Evolutionary conservation across 306 rosid genomes (phyloP).

Genomic region (Sicyos baderoa): DNA sequence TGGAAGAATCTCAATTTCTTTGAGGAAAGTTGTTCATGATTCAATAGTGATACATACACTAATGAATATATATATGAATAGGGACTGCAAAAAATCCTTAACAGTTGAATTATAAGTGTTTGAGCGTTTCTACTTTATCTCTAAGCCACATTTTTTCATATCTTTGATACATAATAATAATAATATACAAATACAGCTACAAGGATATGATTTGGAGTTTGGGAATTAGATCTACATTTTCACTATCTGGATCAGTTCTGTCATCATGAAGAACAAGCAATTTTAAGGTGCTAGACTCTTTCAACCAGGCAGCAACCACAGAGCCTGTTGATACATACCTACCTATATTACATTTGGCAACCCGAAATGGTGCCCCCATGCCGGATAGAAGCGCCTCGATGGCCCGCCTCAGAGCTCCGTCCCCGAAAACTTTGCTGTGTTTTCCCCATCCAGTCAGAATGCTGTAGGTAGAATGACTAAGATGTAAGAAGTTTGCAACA

Average conservation of each 20-base stretch:
- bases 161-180: constrained; percentile 5
- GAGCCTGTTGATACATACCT: constrained; percentile 62
- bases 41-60: not conserved
- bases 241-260: constrained; percentile 29
- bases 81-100: not conserved
- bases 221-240: constrained; percentile 25
- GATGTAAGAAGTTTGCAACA: not conserved
- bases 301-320: constrained; percentile 62
- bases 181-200: constrained; percentile 24
- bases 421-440: constrained; percentile 84
- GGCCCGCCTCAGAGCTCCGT: constrained; percentile 56
- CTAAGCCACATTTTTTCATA: not conserved
- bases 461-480: constrained; percentile 36
- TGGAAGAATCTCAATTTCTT: not conserved
- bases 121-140: too few relatives aligned
- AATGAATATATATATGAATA: not conserved
- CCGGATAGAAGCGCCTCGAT: constrained; percentile 57
- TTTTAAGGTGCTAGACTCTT: constrained; percentile 48
- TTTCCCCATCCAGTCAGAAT: constrained; percentile 98
- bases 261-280: constrained; percentile 63
- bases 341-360: constrained; percentile 58
- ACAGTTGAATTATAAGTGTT: not conserved
- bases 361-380: constrained; percentile 76
- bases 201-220: constrained; percentile 34
- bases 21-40: not conserved